Percentiles rank a stretch among this genome's conserved stretches.
These are phyloP conservation scores for Xylaria flabelliformis DNA, from an alignment of 495 filamentous ascomycete species.

Conservation along the genomic window DNA sequence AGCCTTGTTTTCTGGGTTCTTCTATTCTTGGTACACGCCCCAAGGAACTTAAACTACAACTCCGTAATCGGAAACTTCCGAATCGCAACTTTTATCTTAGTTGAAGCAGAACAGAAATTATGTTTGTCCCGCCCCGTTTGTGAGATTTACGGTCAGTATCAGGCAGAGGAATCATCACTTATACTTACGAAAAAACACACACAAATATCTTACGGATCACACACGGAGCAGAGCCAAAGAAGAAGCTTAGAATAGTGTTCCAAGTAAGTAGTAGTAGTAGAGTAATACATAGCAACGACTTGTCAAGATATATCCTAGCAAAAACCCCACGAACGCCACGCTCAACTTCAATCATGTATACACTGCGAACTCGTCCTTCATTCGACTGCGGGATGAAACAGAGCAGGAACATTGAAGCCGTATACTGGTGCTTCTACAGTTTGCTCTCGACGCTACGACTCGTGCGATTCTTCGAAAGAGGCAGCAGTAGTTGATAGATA, in stretches of 20 bases:
- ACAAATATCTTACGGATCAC: not conserved
- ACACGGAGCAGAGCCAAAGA: not conserved
- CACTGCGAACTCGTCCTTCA: not conserved
- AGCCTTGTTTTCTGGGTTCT: not conserved
- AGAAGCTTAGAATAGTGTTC: not conserved
- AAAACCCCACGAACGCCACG: conserved; percentile 16
- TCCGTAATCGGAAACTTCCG: not conserved
- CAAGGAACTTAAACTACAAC: not conserved
- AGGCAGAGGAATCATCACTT: not conserved
- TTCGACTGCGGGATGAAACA: not conserved
- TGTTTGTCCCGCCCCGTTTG: not conserved
- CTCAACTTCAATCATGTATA: conserved; percentile 8
- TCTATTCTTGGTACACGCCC: not conserved
- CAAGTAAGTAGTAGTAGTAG: conserved; percentile 9
- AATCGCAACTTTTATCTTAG: not conserved
- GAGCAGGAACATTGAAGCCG: conserved; percentile 1
- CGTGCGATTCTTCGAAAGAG: not conserved
- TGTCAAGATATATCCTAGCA: conserved; percentile 15
- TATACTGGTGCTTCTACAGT: not conserved
- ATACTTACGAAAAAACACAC: not conserved
- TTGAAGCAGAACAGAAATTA: not conserved
- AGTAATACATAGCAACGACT: not conserved
- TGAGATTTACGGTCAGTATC: not conserved
- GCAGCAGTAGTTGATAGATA: not conserved
- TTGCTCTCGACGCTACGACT: not conserved